Conservation (phyloP, 768 basidiomycete genomes). For the Mycena chlorophos region DNA sequence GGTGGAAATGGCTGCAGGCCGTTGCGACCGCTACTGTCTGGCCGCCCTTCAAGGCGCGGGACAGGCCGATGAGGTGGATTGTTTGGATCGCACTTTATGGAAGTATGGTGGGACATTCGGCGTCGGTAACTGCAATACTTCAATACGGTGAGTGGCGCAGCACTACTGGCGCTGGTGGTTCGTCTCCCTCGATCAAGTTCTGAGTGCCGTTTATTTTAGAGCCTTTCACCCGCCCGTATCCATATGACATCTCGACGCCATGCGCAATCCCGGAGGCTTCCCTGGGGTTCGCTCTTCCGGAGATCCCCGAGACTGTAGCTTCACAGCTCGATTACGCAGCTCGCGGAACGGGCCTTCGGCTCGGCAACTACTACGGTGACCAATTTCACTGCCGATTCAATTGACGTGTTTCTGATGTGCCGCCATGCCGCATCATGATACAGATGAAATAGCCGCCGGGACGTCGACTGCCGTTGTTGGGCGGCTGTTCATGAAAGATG, state of each 20-base stretch:
- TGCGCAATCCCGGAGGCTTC: background rate
- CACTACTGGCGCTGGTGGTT: background rate
- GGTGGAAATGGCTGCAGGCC: conserved; percentile 7
- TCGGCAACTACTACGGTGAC: conserved; percentile 1
- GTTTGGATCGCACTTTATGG: conserved; percentile 6
- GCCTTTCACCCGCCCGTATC: background rate
- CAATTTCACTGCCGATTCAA: too few relatives aligned
- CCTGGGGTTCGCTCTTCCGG: background rate
- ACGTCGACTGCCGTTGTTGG: conserved; percentile 3
- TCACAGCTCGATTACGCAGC: background rate
- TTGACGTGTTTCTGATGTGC: too few relatives aligned
- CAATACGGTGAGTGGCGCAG: conserved; percentile 6
- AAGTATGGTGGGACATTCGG: conserved; percentile 9
- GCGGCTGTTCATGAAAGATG: conserved; percentile 9
- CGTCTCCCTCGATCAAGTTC: background rate
- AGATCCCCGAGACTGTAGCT: background rate
- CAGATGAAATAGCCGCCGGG: conserved; percentile 6
- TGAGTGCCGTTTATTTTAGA: background rate
- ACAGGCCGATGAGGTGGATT: background rate
- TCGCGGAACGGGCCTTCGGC: conserved; percentile 2
- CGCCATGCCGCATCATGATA: too few relatives aligned
- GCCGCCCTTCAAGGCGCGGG: conserved; percentile 3
- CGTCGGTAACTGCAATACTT: conserved; percentile 9
- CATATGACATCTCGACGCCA: background rate
- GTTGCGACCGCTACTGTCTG: background rate